phyloP scores from a whole-genome alignment of 768 basidiomycete genomes.

The Leucogyrophana mollusca region DNA sequence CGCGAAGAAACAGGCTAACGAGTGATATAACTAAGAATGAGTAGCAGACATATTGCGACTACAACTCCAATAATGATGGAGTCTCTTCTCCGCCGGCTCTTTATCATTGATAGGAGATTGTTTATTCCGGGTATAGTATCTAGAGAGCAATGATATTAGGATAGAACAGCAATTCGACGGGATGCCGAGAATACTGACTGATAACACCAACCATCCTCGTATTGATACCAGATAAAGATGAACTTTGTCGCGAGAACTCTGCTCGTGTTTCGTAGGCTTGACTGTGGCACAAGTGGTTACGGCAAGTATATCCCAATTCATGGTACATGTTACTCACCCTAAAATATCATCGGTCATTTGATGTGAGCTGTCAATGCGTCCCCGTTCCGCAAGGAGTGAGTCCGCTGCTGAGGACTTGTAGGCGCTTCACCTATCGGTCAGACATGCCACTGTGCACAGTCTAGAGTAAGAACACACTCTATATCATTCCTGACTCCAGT shows the following conservation, averaged over 20 bases:
- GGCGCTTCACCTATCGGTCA: slow-evolving; percentile 48
- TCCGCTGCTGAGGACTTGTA: slow-evolving; percentile 91
- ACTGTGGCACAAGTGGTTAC: slow-evolving; percentile 37
- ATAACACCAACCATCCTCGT: slow-evolving; percentile 81
- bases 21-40: slow-evolving; percentile 50
- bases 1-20: slow-evolving; percentile 16
- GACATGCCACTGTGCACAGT: slow-evolving; percentile 1
- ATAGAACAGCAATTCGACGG: neutral
- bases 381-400: slow-evolving; percentile 82
- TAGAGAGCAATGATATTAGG: slow-evolving; percentile 26
- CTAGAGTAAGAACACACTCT: slow-evolving; percentile 66
- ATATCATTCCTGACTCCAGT: slow-evolving; percentile 94
- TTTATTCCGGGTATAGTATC: slow-evolving; percentile 94
- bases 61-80: slow-evolving; percentile 84
- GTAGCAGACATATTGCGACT: slow-evolving; percentile 81
- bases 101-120: slow-evolving; percentile 88
- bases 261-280: slow-evolving; percentile 97
- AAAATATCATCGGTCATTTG: slow-evolving; percentile 92
- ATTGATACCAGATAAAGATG: slow-evolving; percentile 75
- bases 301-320: neutral
- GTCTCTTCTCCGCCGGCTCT: slow-evolving; percentile 85
- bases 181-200: slow-evolving; percentile 44
- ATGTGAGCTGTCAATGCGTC: slow-evolving; percentile 89
- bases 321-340: slow-evolving; percentile 50
- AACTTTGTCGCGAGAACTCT: slow-evolving; percentile 84